phyloP scores from a whole-genome alignment of 306 rosid species.

The Sophora flavescens region DNA sequence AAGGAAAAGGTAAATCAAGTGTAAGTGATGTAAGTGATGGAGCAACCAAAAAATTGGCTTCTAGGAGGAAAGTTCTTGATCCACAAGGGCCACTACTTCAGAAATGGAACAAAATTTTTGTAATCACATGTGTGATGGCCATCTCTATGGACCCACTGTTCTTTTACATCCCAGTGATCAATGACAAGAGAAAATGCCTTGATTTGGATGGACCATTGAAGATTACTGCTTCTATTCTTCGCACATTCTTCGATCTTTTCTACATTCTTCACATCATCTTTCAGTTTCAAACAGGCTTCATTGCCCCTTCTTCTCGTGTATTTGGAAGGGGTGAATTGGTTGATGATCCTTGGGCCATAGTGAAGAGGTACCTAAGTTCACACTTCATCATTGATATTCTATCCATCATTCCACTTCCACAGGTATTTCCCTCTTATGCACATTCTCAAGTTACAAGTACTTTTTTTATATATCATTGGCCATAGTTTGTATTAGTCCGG shows the following conservation, averaged over 20 bases:
- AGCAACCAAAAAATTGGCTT: slow-evolving; percentile 40
- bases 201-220: slow-evolving; percentile 46
- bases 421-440: slow-evolving; percentile 56
- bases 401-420: slow-evolving; percentile 88
- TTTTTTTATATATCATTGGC: neutral
- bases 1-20: slow-evolving; percentile 54
- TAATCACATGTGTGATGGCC: slow-evolving; percentile 75
- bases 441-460: neutral
- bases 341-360: slow-evolving; percentile 64
- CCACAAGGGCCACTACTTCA: slow-evolving; percentile 87
- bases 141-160: slow-evolving; percentile 85
- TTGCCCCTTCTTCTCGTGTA: slow-evolving; percentile 86
- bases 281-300: slow-evolving; percentile 85
- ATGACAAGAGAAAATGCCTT: slow-evolving; percentile 51
- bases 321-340: slow-evolving; percentile 86
- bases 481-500: neutral
- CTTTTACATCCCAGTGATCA: slow-evolving; percentile 70
- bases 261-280: slow-evolving; percentile 74
- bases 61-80: slow-evolving; percentile 60
- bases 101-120: slow-evolving; percentile 87
- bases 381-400: slow-evolving; percentile 80
- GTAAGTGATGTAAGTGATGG: slow-evolving; percentile 43
- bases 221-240: slow-evolving; percentile 71
- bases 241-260: slow-evolving; percentile 80
- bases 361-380: slow-evolving; percentile 70